Evolutionary conservation across 108 stramenopile species (phyloP), one percentile per base, ranked within the genome.

Genomic region (Fragilaria crotonensis): DNA sequence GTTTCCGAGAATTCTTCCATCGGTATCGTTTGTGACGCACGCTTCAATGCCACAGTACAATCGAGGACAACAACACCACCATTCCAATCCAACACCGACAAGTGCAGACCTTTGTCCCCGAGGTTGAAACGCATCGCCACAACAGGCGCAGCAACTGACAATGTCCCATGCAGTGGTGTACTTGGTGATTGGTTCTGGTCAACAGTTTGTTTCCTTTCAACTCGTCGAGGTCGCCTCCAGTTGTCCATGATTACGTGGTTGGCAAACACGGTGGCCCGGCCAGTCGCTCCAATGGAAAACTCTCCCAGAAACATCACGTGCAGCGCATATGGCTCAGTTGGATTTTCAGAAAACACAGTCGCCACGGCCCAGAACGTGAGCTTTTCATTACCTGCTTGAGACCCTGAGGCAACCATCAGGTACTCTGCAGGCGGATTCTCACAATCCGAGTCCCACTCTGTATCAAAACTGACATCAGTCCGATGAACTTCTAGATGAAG

Each of bases 41-140:
- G 77, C 18, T 72, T 69, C 44, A 77, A 30, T 5, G 23, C 20
- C 23, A 66, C 32, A 20, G 73, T 62, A 51, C 83, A 87, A 67
- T 90, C 80, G 32, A 83, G 32, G 14, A 87, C 49, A 14, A 77
- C 60, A 26, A 82, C 71, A 23, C 80, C 84, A 21, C 90, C 86
- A 59, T 92, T 82, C 59, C 62, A 82, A 69, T 92, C 90, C 67
- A 92, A 49, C 1, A 79, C 66, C 5, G 82, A 76, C 23, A 91
- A 54, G 14, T 75, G 52, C 32, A 27, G 23, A 23, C 33, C 44
- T 5, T 60, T 59, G 18, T 33, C 27, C 22, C 18, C 26, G 11
- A 31, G 36, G 47, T 36, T 49, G 28, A 70, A 70, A 41, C 58
- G 54, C 56, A 75, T 50, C 14, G 53, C 30, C 9, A 68, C 70